A percentile compares a stretch with the other conserved stretches of the same genome.
phyloP scores from a whole-genome alignment of 306 rosid genomes.

The Lathyrus tuberosus region DNA sequence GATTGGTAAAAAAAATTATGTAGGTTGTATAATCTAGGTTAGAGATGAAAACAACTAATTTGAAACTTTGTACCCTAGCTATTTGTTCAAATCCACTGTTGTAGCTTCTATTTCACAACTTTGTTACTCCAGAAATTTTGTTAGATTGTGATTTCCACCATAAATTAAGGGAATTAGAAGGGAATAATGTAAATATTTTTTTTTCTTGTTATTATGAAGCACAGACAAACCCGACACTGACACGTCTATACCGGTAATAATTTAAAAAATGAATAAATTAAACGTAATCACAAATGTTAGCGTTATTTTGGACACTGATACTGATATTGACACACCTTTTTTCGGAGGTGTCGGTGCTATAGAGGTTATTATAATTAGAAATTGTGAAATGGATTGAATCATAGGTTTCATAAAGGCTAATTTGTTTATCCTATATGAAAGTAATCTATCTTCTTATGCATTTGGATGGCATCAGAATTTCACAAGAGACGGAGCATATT shows the following conservation, averaged over 20 bases:
- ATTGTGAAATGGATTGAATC: not conserved
- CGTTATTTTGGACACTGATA: too few species aligned
- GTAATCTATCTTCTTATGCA: not conserved
- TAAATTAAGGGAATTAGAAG: too few species aligned
- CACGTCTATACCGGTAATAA: too few species aligned
- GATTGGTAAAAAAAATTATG: not conserved
- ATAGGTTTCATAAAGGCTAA: not conserved
- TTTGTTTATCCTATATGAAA: conserved; percentile 10
- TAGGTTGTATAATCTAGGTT: too few species aligned
- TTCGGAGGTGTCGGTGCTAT: too few species aligned
- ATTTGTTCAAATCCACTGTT: not conserved
- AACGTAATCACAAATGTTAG: too few species aligned
- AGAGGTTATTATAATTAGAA: conserved; percentile 5
- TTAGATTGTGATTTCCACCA: not conserved
- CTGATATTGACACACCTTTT: too few species aligned
- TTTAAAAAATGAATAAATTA: too few species aligned
- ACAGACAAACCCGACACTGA: too few species aligned
- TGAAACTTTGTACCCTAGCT: not conserved
- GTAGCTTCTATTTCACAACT: not conserved
- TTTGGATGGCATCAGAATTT: conserved; percentile 47
- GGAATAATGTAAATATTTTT: too few species aligned
- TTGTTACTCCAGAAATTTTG: not conserved
- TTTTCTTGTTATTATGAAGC: too few species aligned
- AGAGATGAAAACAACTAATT: too few species aligned
- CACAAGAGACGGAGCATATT: conserved; percentile 48